Evolutionary conservation across 2,329 filamentous ascomycete species (phyloP).

Genomic region (Colletotrichum sp.): DNA sequence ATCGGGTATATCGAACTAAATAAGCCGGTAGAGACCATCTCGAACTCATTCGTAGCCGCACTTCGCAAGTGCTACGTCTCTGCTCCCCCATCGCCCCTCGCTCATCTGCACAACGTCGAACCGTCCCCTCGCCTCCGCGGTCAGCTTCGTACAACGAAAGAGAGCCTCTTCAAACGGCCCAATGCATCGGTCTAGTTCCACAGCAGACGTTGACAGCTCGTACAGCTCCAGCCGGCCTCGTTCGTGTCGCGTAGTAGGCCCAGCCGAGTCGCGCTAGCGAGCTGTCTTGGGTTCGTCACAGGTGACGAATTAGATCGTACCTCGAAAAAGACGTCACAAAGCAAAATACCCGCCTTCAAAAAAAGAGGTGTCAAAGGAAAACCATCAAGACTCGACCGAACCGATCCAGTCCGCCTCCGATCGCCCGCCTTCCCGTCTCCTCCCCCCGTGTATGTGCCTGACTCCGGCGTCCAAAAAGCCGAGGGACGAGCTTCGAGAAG

Average conservation of each 20-base stretch:
- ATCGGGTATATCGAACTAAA: background rate
- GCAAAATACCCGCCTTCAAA: background rate
- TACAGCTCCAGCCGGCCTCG: background rate
- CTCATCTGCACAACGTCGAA: background rate
- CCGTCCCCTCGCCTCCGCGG: background rate
- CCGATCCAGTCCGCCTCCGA: background rate
- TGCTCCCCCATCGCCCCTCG: background rate
- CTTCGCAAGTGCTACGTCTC: background rate
- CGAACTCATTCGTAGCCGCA: background rate
- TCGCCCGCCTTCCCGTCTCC: background rate
- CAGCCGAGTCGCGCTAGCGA: background rate
- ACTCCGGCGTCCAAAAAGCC: background rate
- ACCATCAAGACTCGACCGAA: background rate
- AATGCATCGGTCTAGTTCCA: background rate
- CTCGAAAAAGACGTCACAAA: background rate
- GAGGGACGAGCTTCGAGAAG: slow-evolving; percentile 8
- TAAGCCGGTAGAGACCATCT: background rate
- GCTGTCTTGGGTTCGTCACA: background rate
- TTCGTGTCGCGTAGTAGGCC: background rate
- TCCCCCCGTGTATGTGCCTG: background rate
- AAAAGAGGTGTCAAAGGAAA: background rate
- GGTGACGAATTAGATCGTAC: background rate
- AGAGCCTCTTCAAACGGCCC: background rate
- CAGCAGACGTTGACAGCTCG: slow-evolving; percentile 10
- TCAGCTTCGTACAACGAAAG: background rate